Percentiles rank a stretch among this genome's conserved stretches.
Evolutionary conservation across 352 stramenopile genomes (phyloP).

Genomic region (Phytophthora fragariaefolia): DNA sequence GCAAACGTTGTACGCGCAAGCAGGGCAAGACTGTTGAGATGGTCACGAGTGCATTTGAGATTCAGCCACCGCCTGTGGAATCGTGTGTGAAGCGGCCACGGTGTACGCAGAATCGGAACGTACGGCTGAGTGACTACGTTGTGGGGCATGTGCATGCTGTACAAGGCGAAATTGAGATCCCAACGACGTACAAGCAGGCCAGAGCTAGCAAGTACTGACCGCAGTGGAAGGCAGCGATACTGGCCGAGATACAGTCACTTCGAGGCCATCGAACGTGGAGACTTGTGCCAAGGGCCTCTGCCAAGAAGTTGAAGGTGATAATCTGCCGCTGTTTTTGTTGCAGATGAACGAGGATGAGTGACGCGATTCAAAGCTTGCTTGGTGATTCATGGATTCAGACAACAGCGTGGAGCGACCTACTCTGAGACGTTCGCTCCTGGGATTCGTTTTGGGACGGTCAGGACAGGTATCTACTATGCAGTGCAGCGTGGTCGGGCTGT

Average conservation of each 20-base stretch:
- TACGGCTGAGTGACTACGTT: conserved; percentile 11
- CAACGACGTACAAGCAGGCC: neutral
- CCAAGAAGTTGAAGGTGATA: too few species aligned
- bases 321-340: too few species aligned
- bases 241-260: neutral
- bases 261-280: too few species aligned
- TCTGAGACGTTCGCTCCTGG: too few species aligned
- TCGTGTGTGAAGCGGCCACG: neutral
- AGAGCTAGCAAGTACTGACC: neutral
- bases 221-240: neutral
- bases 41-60: neutral
- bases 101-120: neutral
- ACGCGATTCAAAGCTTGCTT: conserved; percentile 13
- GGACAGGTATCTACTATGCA: too few species aligned
- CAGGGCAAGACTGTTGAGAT: neutral
- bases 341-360: conserved; percentile 8
- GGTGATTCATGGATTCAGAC: conserved; percentile 11
- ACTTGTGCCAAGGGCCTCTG: too few species aligned
- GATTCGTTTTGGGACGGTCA: too few species aligned
- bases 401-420: conserved; percentile 18
- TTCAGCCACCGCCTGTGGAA: neutral
- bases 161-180: neutral
- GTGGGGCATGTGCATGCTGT: neutral
- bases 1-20: neutral
- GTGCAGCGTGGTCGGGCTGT: too few species aligned